Conservation (phyloP, 1,284 basidiomycete species). For the Ceratobasidium sp. region DNA sequence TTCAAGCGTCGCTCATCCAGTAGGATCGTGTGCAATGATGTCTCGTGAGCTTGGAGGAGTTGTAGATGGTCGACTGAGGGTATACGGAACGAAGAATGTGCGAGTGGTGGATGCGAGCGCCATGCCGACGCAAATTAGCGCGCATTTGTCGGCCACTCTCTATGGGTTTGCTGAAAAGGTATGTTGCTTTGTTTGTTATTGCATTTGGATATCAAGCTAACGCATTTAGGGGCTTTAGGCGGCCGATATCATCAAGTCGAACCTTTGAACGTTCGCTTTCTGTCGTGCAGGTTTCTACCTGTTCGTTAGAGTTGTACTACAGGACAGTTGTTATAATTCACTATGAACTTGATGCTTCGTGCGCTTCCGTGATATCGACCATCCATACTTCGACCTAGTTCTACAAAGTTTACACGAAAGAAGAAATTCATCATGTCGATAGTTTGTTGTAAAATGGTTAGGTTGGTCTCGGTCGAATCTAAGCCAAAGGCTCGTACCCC, state of each 20-base stretch:
- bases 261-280: neutral
- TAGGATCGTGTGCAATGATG: constrained; percentile 43
- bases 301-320: no score
- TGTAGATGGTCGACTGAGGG: constrained; percentile 50
- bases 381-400: no score
- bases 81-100: constrained; percentile 50
- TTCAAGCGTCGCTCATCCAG: constrained; percentile 43
- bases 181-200: neutral
- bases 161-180: constrained; percentile 46
- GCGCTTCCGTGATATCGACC: no score
- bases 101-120: constrained; percentile 49
- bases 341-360: no score
- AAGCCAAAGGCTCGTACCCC: no score
- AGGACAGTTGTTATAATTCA: no score
- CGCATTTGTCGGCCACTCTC: constrained; percentile 43
- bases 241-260: constrained; percentile 28
- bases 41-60: constrained; percentile 45
- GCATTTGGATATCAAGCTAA: neutral
- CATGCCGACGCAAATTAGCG: constrained; percentile 45
- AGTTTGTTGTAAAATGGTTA: no score
- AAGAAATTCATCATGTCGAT: no score
- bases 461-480: no score
- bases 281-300: no score
- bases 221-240: neutral
- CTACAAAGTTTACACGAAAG: no score